Percentiles rank a stretch among this genome's conserved stretches.
These are phyloP conservation scores for Pseudomonodictys pantanalensis DNA, from an alignment of 495 filamentous ascomycete species.

Conservation along the genomic window DNA sequence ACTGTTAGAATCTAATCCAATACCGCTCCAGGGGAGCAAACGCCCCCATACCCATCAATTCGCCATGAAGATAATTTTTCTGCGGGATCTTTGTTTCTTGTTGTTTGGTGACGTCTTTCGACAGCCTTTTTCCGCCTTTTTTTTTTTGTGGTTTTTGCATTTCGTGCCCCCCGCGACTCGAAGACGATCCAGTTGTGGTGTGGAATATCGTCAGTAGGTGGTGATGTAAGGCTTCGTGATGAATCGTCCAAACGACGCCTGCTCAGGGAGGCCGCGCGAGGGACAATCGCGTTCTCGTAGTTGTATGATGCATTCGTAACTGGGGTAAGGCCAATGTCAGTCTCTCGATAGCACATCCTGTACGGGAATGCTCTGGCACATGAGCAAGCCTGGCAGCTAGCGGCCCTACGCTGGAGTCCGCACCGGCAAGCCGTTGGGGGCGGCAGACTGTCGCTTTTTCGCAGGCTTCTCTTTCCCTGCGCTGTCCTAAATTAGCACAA, in stretches of 20 bases:
- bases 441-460: background rate
- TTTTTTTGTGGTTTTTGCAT: background rate
- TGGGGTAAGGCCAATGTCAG: background rate
- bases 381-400: background rate
- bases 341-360: background rate
- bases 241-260: background rate
- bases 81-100: too few species aligned
- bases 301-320: background rate
- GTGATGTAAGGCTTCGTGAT: background rate
- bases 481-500: constrained; percentile 4
- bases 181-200: too few species aligned
- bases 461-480: background rate
- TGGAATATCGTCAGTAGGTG: too few species aligned
- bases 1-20: too few species aligned
- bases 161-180: too few species aligned
- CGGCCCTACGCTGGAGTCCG: background rate
- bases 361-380: background rate
- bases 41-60: too few species aligned
- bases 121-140: background rate
- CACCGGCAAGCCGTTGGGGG: background rate
- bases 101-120: background rate
- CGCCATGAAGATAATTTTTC: too few species aligned
- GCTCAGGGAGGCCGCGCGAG: background rate
- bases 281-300: background rate
- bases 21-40: too few species aligned